These are phyloP conservation scores for Logfia minima DNA, from an alignment of 129 eudicot genomes.

Conservation along the genomic window DNA sequence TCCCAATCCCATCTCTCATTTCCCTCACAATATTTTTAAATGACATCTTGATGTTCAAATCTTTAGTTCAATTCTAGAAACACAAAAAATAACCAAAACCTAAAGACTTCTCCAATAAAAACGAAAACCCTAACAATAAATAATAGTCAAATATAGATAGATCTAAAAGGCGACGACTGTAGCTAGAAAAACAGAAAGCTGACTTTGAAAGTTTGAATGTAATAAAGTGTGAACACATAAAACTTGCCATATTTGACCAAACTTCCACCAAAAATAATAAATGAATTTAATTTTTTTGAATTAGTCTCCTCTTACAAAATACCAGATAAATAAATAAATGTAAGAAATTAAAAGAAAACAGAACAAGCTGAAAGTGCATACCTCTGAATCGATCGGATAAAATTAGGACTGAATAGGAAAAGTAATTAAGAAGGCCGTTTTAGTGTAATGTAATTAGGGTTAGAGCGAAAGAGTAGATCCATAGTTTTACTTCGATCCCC, in stretches of 20 bases:
- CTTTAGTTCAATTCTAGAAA: background rate
- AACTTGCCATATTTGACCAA: slow-evolving; percentile 26
- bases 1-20: slow-evolving; percentile 65
- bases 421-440: background rate
- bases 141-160: background rate
- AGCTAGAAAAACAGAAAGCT: background rate
- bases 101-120: background rate
- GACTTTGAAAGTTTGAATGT: slow-evolving; percentile 25
- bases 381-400: slow-evolving; percentile 3
- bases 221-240: slow-evolving; percentile 27
- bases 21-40: slow-evolving; percentile 66
- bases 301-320: background rate
- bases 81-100: background rate
- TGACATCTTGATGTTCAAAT: slow-evolving; percentile 44
- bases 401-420: background rate
- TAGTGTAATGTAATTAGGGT: slow-evolving; percentile 13
- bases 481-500: slow-evolving; percentile 1
- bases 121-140: background rate
- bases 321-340: background rate
- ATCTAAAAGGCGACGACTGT: slow-evolving; percentile 9
- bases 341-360: background rate
- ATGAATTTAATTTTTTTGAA: slow-evolving; percentile 13
- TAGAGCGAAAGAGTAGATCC: slow-evolving; percentile 7
- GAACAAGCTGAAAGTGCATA: background rate
- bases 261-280: slow-evolving; percentile 3